Base-by-base conservation (phyloP, 2,329 filamentous ascomycete genomes). In the Diplocarpon mali region DNA sequence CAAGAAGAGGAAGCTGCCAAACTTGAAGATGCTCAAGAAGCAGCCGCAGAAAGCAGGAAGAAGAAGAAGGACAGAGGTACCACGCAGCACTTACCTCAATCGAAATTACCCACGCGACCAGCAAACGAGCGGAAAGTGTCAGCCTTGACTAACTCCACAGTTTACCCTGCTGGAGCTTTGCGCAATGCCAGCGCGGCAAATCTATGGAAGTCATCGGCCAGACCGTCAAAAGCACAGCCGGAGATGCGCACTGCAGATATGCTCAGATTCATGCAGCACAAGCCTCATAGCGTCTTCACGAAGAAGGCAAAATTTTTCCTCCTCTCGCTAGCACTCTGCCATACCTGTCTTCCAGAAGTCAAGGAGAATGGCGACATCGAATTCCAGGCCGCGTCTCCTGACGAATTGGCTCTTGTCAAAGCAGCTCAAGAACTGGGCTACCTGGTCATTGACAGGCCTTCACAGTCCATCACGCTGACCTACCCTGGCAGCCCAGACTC, bases 301-400 rank as follows among this genome's bases (percentile, higher is more conserved):
- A 76, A 76, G 47, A 88, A 85, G 58, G 85, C 82, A 1, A 82
- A 81, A 48, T 79, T 93, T 59, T 92, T 93, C 54, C 75, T 96
- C 3, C 69, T 96, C 3, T 83, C 82, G 0, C 74, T 95, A 57
- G 86, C 89, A 0, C 68, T 96, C 1, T 95, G 90, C 54, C 89
- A 96, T 60, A 94, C 88, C 1, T 95, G 88, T 60, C 69, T 95
- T 17, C 89, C 90, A 0, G 89, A 96, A 60, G 65, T 67, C 7
- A 69, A 80, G 36, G 76, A 78, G 20, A 72, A 83, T 55, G 87
- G 83, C 3, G 68, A 77, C 31, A 72, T 85, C n/a, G 76, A 81
- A 7, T 95, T 85, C 57, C 89, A 95, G 64, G 85, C 89, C 13
- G 83, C 88, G 0, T 95, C 88, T 0, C 89, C 89, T 0, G 89